Evolutionary conservation across 352 stramenopile genomes (phyloP).

Genomic region (Globisporangium ultimum): DNA sequence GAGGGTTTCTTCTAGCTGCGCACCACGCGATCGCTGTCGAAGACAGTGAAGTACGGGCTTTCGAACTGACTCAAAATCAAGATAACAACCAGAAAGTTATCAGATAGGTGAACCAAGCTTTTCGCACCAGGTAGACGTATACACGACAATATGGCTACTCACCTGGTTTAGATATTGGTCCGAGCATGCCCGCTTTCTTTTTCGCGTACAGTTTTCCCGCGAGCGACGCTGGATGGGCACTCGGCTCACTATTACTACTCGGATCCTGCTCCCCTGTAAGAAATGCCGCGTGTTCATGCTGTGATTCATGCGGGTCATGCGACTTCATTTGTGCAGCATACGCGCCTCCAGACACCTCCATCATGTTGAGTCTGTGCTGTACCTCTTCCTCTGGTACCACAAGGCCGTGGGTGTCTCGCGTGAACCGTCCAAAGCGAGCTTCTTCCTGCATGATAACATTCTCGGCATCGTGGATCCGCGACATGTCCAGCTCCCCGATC

Average conservation of each 20-base stretch:
- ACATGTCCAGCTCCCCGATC: conserved; percentile 85
- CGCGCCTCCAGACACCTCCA: conserved; percentile 45
- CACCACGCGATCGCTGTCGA: conserved; percentile 54
- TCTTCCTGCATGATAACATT: conserved; percentile 71
- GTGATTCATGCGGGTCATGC: conserved; percentile 6
- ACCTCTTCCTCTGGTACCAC: conserved; percentile 68
- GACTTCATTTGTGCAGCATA: conserved; percentile 23
- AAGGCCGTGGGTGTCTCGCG: conserved; percentile 62
- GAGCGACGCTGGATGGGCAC: conserved; percentile 9
- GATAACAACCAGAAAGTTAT: not conserved
- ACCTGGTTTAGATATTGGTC: conserved; percentile 62
- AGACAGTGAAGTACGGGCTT: conserved; percentile 28
- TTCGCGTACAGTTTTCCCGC: conserved; percentile 42
- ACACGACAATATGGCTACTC: no score
- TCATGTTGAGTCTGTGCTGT: conserved; percentile 46
- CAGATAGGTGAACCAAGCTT: no score
- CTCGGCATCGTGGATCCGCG: conserved; percentile 69
- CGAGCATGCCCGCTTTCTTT: conserved; percentile 67
- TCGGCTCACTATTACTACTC: conserved; percentile 1
- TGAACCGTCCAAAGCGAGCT: conserved; percentile 49
- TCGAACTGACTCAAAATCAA: conserved; percentile 16
- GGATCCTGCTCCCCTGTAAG: not conserved
- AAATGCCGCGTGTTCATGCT: not conserved
- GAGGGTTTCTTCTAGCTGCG: conserved; percentile 70
- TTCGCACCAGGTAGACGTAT: not conserved